These are phyloP conservation scores for Didymella sp. DNA, from an alignment of 2,329 filamentous ascomycete species.

Conservation along the genomic window DNA sequence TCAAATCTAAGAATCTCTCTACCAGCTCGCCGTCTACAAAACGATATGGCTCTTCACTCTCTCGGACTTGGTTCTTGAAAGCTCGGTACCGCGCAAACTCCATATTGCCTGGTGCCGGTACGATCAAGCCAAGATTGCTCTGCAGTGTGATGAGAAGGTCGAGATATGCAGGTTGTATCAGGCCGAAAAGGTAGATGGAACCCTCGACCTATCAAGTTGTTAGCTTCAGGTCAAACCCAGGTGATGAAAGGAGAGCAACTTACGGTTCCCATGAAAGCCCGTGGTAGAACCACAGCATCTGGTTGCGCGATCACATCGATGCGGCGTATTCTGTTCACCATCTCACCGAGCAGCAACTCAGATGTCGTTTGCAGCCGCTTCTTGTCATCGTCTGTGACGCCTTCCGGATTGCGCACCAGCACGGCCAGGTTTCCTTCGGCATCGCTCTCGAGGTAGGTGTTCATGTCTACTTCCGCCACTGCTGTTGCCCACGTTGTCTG, in stretches of 20 bases:
- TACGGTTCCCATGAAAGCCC: constrained; percentile 89
- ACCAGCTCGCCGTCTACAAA: constrained; percentile 94
- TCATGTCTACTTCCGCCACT: constrained; percentile 72
- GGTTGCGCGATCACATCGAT: constrained; percentile 71
- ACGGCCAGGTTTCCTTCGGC: constrained; percentile 87
- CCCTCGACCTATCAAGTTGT: constrained; percentile 74
- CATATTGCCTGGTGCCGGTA: constrained; percentile 74
- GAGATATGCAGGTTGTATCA: constrained; percentile 74
- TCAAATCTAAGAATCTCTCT: constrained; percentile 79
- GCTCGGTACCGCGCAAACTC: constrained; percentile 82
- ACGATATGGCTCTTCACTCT: constrained; percentile 77
- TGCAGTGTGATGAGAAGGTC: constrained; percentile 87
- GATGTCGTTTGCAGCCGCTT: constrained; percentile 74
- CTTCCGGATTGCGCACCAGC: constrained; percentile 74
- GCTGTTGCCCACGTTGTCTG: constrained; percentile 84
- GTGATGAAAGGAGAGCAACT: constrained; percentile 42
- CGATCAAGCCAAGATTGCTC: constrained; percentile 67
- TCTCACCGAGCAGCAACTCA: constrained; percentile 87
- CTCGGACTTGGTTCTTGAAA: constrained; percentile 74
- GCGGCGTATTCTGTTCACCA: constrained; percentile 85
- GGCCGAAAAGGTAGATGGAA: constrained; percentile 86
- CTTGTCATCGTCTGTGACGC: constrained; percentile 76
- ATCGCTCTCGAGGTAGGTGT: constrained; percentile 83
- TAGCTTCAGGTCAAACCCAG: constrained; percentile 8
- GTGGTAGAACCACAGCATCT: constrained; percentile 74